Conservation (phyloP, 768 basidiomycete genomes). For the Pleurotus platypus region DNA sequence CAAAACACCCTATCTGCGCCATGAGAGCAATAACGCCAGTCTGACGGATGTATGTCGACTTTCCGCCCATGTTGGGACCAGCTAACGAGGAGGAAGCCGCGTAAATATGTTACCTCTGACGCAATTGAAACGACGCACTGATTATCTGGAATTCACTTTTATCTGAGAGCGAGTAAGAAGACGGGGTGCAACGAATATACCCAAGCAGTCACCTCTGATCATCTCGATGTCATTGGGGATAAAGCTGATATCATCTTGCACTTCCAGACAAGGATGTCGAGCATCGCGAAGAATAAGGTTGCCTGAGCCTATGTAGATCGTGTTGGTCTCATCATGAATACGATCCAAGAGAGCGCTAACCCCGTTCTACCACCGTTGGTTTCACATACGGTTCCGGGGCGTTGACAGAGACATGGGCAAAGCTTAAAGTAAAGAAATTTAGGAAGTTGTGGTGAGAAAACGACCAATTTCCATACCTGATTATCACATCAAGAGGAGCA, state of each 20-base stretch:
- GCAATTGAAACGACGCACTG: slow-evolving; percentile 41
- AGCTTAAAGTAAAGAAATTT: slow-evolving; percentile 38
- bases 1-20: slow-evolving; percentile 94
- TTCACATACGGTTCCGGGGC: slow-evolving; percentile 88
- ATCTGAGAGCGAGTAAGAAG: slow-evolving; percentile 32
- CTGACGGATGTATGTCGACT: slow-evolving; percentile 95
- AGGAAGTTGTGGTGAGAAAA: not conserved
- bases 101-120: not conserved
- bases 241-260: slow-evolving; percentile 92
- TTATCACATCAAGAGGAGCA: slow-evolving; percentile 87
- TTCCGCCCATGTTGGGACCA: slow-evolving; percentile 99
- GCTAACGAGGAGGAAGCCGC: slow-evolving; percentile 36
- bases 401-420: slow-evolving; percentile 87
- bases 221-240: slow-evolving; percentile 96
- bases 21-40: slow-evolving; percentile 95
- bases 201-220: slow-evolving; percentile 62
- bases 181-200: not conserved
- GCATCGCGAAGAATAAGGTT: slow-evolving; percentile 80
- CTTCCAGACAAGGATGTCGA: slow-evolving; percentile 93
- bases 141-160: slow-evolving; percentile 95
- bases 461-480: slow-evolving; percentile 53
- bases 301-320: slow-evolving; percentile 56
- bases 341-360: slow-evolving; percentile 30
- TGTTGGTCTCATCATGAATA: not conserved
- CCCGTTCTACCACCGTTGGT: slow-evolving; percentile 75